Evolutionary conservation across 208 protist species (phyloP).

Genomic region (Novymonas esmeraldas): DNA sequence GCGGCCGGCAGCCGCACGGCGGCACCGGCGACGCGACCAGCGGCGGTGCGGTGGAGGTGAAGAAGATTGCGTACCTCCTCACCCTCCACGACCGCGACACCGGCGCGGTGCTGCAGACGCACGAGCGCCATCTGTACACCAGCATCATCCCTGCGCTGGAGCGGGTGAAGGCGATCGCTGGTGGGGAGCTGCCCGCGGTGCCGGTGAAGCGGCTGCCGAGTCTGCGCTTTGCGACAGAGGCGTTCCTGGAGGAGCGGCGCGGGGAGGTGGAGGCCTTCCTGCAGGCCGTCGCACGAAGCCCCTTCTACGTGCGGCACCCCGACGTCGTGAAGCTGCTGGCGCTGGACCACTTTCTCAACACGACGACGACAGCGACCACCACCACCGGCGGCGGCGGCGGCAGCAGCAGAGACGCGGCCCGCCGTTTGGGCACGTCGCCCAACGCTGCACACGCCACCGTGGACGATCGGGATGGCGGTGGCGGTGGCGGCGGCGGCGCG

Average conservation of each 20-base stretch:
- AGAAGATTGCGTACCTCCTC: slow-evolving; percentile 27
- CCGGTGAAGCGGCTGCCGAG: slow-evolving; percentile 47
- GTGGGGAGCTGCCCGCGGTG: slow-evolving; percentile 25
- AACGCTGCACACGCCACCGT: too few relatives aligned
- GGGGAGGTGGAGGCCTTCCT: slow-evolving; percentile 45
- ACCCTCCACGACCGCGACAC: slow-evolving; percentile 13
- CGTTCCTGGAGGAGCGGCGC: slow-evolving; percentile 59
- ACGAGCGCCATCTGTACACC: slow-evolving; percentile 35
- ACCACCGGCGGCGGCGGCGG: neutral
- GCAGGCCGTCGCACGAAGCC: slow-evolving; percentile 34
- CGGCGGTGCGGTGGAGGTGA: slow-evolving; percentile 29
- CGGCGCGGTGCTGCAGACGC: slow-evolving; percentile 8
- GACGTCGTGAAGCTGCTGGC: slow-evolving; percentile 40
- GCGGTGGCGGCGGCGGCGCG: neutral
- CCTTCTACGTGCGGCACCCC: slow-evolving; percentile 58
- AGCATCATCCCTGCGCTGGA: slow-evolving; percentile 45
- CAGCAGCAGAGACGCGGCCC: neutral
- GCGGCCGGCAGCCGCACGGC: neutral
- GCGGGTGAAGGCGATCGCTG: slow-evolving; percentile 32
- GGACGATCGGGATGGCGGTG: too few relatives aligned
- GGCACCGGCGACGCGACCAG: neutral
- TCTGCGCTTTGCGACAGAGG: slow-evolving; percentile 49
- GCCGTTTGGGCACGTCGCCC: neutral
- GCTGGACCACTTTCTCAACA: slow-evolving; percentile 17
- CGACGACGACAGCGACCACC: neutral